A percentile compares a stretch with the other conserved stretches of the same genome.
phyloP scores from a whole-genome alignment of 495 filamentous ascomycete genomes.

The Daldinia childiae region DNA sequence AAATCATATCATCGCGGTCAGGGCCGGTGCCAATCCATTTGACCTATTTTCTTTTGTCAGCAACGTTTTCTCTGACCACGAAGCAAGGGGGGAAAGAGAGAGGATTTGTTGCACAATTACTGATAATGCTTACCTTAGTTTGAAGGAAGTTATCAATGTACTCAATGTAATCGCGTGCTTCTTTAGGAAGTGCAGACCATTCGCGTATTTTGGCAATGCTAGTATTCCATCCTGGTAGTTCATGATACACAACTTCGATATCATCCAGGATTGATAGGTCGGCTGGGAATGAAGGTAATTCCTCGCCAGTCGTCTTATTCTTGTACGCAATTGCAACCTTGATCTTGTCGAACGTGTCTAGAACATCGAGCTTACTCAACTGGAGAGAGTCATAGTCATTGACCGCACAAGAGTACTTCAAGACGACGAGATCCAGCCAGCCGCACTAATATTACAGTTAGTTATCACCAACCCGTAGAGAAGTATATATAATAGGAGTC shows the following conservation, averaged over 20 bases:
- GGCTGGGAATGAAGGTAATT: constrained; percentile 1
- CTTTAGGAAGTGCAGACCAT: constrained; percentile 2
- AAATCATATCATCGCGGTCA: constrained; percentile 1
- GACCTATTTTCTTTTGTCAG: background rate
- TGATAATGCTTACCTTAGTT: background rate
- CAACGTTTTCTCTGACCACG: background rate
- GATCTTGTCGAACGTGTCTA: constrained; percentile 2
- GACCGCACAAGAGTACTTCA: constrained; percentile 8
- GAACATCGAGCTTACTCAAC: constrained; percentile 4
- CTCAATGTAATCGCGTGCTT: constrained; percentile 6
- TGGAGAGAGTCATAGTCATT: constrained; percentile 5
- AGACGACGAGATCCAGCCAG: constrained; percentile 7
- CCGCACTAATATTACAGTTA: constrained; percentile 1
- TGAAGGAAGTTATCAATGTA: constrained; percentile 4
- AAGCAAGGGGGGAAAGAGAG: background rate
- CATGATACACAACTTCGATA: constrained; percentile 3
- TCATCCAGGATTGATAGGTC: background rate
- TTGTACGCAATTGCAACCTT: constrained; percentile 5
- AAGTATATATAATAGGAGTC: background rate
- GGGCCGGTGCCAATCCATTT: constrained; percentile 9
- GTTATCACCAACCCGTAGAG: background rate
- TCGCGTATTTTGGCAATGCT: constrained; percentile 5
- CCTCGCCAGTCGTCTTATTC: background rate
- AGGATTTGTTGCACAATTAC: background rate
- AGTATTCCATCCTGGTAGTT: constrained; percentile 1